Percentiles rank a stretch among this genome's conserved stretches.
Evolutionary conservation across 2,329 filamentous ascomycete genomes (phyloP).

Genomic region (Colletotrichum australisinense): DNA sequence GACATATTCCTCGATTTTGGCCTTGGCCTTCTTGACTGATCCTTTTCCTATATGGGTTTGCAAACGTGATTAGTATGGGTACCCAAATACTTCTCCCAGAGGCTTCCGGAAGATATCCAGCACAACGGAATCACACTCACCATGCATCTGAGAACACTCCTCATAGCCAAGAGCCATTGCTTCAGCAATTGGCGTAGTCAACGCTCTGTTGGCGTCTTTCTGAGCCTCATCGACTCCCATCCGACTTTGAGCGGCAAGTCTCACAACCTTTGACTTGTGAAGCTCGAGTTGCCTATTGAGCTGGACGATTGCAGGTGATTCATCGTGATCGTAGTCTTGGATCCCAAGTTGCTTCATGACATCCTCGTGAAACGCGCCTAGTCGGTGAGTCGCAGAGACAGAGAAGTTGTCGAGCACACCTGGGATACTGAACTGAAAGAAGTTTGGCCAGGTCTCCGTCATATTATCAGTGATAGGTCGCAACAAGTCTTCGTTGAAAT

Average conservation of each 20-base stretch:
- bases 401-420: background rate
- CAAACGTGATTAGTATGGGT: background rate
- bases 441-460: background rate
- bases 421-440: background rate
- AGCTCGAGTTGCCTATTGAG: background rate
- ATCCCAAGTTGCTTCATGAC: background rate
- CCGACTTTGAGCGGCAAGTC: background rate
- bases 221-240: background rate
- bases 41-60: background rate
- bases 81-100: no score
- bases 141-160: background rate
- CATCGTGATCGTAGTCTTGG: background rate
- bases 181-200: background rate
- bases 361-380: background rate
- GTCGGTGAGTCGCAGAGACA: no score
- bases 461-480: background rate
- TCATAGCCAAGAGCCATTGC: background rate
- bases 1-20: background rate
- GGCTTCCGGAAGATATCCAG: background rate
- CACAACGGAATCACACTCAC: background rate
- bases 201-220: constrained; percentile 1
- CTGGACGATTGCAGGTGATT: background rate
- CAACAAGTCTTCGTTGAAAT: constrained; percentile 17
- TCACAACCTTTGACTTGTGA: background rate
- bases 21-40: background rate